Evolutionary conservation across 805 yeast species (phyloP).

Genomic region (Metschnikowia hibisci): DNA sequence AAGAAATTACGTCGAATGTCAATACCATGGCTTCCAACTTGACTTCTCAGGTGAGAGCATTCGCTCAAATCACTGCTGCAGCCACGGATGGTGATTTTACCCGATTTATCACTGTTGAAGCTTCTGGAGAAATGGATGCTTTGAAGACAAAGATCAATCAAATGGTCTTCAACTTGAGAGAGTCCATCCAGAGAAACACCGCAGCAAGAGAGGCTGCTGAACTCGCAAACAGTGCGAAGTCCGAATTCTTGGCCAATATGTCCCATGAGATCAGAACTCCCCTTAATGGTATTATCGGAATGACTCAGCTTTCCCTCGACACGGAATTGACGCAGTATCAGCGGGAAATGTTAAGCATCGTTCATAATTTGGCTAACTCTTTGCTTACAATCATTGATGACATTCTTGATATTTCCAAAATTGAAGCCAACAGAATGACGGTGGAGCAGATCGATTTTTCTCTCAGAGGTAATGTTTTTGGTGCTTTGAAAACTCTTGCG

Average conservation of each 20-base stretch:
- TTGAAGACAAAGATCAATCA: slow-evolving; percentile 53
- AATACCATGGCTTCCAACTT: slow-evolving; percentile 92
- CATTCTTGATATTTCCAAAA: slow-evolving; percentile 86
- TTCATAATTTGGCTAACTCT: slow-evolving; percentile 82
- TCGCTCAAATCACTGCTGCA: slow-evolving; percentile 90
- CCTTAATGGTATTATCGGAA: slow-evolving; percentile 88
- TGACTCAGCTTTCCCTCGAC: slow-evolving; percentile 85
- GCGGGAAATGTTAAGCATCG: slow-evolving; percentile 86
- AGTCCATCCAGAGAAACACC: slow-evolving; percentile 85
- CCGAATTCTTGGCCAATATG: slow-evolving; percentile 86
- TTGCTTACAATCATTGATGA: slow-evolving; percentile 84
- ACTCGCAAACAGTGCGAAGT: slow-evolving; percentile 81
- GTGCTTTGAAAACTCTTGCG: slow-evolving; percentile 83
- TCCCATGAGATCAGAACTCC: slow-evolving; percentile 86
- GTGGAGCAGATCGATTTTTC: slow-evolving; percentile 87
- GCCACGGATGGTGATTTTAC: slow-evolving; percentile 94
- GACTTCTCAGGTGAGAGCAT: slow-evolving; percentile 89
- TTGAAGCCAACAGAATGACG: slow-evolving; percentile 91
- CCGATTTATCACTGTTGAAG: slow-evolving; percentile 85
- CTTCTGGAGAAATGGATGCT: slow-evolving; percentile 85
- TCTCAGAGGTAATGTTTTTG: slow-evolving; percentile 81
- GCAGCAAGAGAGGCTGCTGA: slow-evolving; percentile 95
- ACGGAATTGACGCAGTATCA: slow-evolving; percentile 89
- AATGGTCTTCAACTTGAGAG: slow-evolving; percentile 76
- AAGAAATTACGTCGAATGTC: slow-evolving; percentile 85